A percentile compares a stretch with the other conserved stretches of the same genome.
Conservation (phyloP, 768 basidiomycete genomes). For the Panellus pusillus region DNA sequence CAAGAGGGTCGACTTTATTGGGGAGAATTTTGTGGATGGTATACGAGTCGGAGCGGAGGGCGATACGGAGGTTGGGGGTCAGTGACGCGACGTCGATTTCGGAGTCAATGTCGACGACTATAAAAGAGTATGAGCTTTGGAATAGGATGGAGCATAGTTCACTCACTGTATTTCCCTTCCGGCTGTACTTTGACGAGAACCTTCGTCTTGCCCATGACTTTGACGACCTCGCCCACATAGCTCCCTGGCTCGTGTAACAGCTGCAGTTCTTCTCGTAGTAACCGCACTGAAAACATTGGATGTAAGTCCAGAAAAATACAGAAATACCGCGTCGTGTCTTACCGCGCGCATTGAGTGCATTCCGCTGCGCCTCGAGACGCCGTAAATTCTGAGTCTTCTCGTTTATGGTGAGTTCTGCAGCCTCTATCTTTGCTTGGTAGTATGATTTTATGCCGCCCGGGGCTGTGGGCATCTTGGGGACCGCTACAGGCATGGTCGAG, state of each 20-base stretch:
- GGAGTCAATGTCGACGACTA: conserved; percentile 91
- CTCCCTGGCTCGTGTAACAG: conserved; percentile 92
- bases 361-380: conserved; percentile 93
- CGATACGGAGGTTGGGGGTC: conserved; percentile 86
- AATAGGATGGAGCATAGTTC: background rate
- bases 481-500: conserved; percentile 36
- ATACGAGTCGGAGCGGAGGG: conserved; percentile 94
- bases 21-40: conserved; percentile 95
- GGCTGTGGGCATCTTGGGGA: conserved; percentile 36
- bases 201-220: conserved; percentile 99
- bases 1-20: conserved; percentile 97
- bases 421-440: conserved; percentile 95
- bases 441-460: conserved; percentile 82
- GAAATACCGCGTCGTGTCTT: background rate
- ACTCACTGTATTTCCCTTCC: conserved; percentile 97
- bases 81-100: conserved; percentile 81
- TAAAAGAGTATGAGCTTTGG: background rate
- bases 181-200: conserved; percentile 98
- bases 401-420: conserved; percentile 90
- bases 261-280: conserved; percentile 90
- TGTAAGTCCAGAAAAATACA: background rate
- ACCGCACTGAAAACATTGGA: conserved; percentile 55
- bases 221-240: conserved; percentile 97
- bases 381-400: conserved; percentile 96
- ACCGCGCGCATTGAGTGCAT: conserved; percentile 96